phyloP scores from a whole-genome alignment of 2,329 filamentous ascomycete species.

The Cordyceps cateniannulata region DNA sequence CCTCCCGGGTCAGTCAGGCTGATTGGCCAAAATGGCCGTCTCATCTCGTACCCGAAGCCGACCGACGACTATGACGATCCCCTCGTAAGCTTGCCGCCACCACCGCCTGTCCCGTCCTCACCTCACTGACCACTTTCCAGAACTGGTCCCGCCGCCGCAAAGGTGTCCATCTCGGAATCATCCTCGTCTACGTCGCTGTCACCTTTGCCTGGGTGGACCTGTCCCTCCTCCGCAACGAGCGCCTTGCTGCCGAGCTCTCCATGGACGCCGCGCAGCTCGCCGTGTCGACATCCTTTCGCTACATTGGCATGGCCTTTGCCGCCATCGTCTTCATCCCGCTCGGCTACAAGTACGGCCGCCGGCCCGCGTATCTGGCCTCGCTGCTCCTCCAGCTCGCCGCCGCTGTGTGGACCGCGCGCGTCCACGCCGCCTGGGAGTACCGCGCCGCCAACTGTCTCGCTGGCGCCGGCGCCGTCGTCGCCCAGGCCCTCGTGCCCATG shows the following conservation, averaged over 20 bases:
- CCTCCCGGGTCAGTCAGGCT: not conserved
- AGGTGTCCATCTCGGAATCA: not conserved
- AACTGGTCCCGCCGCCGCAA: conserved; percentile 7
- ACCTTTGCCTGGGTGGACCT: conserved; percentile 2
- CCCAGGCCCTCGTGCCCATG: conserved; percentile 6
- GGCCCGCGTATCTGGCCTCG: not conserved
- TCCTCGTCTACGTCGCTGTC: conserved; percentile 1
- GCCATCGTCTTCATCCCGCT: conserved; percentile 2
- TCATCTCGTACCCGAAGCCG: conserved; percentile 4
- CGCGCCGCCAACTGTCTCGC: not conserved
- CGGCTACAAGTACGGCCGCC: conserved; percentile 2
- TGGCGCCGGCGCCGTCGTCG: not conserved
- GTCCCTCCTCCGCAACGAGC: not conserved
- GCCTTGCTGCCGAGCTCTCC: not conserved
- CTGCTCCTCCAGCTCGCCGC: not conserved
- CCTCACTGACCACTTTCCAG: not conserved
- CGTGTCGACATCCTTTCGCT: not conserved
- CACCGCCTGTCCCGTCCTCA: not conserved
- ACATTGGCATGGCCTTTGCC: not conserved
- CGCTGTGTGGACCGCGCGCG: not conserved
- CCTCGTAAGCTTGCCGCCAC: not conserved
- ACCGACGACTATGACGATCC: conserved; percentile 10
- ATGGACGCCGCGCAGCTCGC: not conserved
- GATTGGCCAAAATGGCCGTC: not conserved
- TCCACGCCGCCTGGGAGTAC: not conserved